Percentiles rank a stretch among this genome's conserved stretches.
Evolutionary conservation across 306 rosid species (phyloP).

Genomic region (Fagus crenata): DNA sequence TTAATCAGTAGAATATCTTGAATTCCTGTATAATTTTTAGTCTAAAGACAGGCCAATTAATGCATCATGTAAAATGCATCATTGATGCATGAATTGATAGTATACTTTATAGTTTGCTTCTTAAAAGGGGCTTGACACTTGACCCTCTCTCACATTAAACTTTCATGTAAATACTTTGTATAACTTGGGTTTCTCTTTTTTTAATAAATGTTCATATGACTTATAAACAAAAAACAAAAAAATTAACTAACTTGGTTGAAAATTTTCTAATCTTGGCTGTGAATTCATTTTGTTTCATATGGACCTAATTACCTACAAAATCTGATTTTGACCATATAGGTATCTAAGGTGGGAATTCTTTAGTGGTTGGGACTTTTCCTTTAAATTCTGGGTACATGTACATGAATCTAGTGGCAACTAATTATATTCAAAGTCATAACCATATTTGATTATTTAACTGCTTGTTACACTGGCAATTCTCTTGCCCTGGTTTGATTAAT

Average conservation of each 20-base stretch:
- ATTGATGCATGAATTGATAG: no score
- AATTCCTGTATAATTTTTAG: not conserved
- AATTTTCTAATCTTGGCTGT: not conserved
- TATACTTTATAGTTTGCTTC: not conserved
- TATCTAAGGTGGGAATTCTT: constrained; percentile 1
- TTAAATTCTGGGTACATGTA: not conserved
- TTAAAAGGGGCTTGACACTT: not conserved
- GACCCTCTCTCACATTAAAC: not conserved
- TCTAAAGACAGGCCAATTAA: not conserved
- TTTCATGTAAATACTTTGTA: not conserved
- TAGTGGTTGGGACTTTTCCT: not conserved
- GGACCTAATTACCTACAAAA: not conserved
- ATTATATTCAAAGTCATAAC: not conserved
- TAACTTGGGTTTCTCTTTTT: no score
- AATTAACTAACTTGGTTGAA: not conserved
- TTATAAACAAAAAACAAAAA: no score
- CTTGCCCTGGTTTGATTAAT: not conserved
- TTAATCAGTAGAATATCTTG: not conserved
- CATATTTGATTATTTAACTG: not conserved
- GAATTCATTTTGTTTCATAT: not conserved
- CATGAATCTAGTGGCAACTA: not conserved
- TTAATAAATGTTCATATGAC: no score
- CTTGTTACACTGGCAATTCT: not conserved
- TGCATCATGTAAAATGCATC: not conserved
- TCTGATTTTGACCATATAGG: not conserved